phyloP scores from a whole-genome alignment of 352 stramenopile genomes.

The Discostella stelligera region DNA sequence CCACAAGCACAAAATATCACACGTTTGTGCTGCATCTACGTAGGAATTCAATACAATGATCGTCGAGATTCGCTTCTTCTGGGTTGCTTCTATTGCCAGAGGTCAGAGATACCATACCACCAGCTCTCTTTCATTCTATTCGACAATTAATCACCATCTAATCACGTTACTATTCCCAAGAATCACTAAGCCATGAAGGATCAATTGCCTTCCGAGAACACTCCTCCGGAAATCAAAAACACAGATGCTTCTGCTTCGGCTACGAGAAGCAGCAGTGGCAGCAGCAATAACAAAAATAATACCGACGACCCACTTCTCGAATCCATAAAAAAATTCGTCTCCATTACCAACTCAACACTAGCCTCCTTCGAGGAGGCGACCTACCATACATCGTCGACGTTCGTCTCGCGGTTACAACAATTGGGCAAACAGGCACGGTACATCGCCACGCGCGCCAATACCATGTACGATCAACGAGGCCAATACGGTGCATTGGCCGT shows the following conservation, averaged over 20 bases:
- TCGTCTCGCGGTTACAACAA: conserved; percentile 27
- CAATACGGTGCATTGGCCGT: conserved; percentile 40
- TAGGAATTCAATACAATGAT: no score
- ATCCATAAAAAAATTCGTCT: conserved; percentile 35
- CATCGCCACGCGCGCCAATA: conserved; percentile 17
- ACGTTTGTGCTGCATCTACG: no score
- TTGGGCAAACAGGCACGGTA: conserved; percentile 19
- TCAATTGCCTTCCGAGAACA: conserved; percentile 3
- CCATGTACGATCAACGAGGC: conserved; percentile 32
- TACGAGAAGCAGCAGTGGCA: background rate
- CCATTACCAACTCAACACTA: conserved; percentile 29
- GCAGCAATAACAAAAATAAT: conserved; percentile 4
- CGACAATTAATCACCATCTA: conserved; percentile 6
- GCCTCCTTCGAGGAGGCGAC: conserved; percentile 33
- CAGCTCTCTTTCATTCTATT: no score
- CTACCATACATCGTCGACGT: conserved; percentile 15
- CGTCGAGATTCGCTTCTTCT: no score
- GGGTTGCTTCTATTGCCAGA: no score
- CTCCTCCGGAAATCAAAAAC: conserved; percentile 1
- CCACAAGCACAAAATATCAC: no score
- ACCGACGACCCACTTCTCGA: conserved; percentile 20
- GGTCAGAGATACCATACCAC: no score
- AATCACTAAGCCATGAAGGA: conserved; percentile 5
- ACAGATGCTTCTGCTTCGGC: background rate
- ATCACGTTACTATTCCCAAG: conserved; percentile 3